Evolutionary conservation across 148 eudicot species (phyloP), one percentile per base, ranked within the genome.

Genomic region (Fagopyrum tataricum): DNA sequence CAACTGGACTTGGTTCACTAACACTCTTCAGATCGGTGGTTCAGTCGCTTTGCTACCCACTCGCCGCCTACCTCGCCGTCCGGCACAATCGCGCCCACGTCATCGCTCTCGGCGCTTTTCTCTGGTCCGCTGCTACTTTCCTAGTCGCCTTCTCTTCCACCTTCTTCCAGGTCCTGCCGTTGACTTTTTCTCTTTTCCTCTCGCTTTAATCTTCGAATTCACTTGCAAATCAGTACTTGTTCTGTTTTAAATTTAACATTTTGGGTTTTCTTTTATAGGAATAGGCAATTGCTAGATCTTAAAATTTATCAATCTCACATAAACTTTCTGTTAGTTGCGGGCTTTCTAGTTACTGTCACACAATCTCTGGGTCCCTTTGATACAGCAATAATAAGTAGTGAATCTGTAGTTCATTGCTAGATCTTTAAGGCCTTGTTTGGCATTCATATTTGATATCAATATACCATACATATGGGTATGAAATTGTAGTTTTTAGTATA

Each of bases 71-170:
- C 69, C 82, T 92, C 43, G 83, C 96, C 39, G 73, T 82, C 46
- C 88, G 87, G 12, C 88, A 92, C 67, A 85, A 90, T 70, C 91
- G 97, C 0, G 75, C 96, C 41, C 91, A 87, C 41, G 91, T 92
- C 47, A 84, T 92, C 74, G 97, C 96, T 43, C 84, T 87, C 41
- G 97, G 97, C 6, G 93, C 97, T 13, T 82, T 90, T 40, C 90
- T 90, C 46, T 92, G 97, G 97, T 82, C 97, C 70, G 87, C 88
- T 73, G 91, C 97, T 43, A 92, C 97, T 15, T 88, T 90, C 49
- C 90, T 87, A 44, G 96, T 90, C 23, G 97, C 83, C 72, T 53
- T 87, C 72, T 88, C 96, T 58, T 61, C 83, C 79, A 87, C 96
- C 43, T 92, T 90, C 77, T 73, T 79, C 7, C 81, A 92, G 93